Evolutionary conservation across 2,329 filamentous ascomycete species (phyloP), one percentile per base, ranked within the genome.

Genomic region (Xylaria sp.): DNA sequence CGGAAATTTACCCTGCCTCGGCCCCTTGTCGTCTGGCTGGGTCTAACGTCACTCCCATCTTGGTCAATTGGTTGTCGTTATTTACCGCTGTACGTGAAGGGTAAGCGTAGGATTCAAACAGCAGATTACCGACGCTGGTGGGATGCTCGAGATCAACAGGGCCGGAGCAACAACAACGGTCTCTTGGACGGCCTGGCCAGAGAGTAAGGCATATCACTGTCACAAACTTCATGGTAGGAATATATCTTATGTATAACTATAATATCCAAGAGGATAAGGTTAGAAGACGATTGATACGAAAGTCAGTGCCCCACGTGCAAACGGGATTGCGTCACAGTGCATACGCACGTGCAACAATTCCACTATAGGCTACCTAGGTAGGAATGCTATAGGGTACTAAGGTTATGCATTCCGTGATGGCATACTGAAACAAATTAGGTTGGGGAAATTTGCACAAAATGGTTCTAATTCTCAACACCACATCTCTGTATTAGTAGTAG

Each of bases 321-420:
- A 32, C 23, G 18, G 37, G 53, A 68, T 64, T 48, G 60, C 60
- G 65, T 68, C 65, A 68, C 65, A 51, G 27, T 62, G 66, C 66
- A 69, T 69, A 27, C 13, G 25, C 54, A 65, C 21, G 54, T 25
- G 27, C 32, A 54, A 25, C 25, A 55, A 53, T 37, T 21, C 23
- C 18, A 35, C 23, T 50, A 60, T 10, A 27, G 8, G 44, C 13
- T 18, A 44, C 6, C 13, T 18, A 6, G 13, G 6, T 44, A 44
- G n/a, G n/a, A n/a, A n/a, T n/a, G n/a, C n/a, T n/a, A n/a, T n/a
- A n/a, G n/a, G n/a, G n/a, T n/a, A n/a, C n/a, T n/a, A n/a, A 23
- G 8, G 32, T 10, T 23, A 23, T n/a, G 37, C 3, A 16, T 42
- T 42, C 9, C 1, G 1, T 13, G 37, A 42, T 16, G 12, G 4